phyloP scores from a whole-genome alignment of 2,329 filamentous ascomycete genomes.

The Rhinocladiella mackenziei region DNA sequence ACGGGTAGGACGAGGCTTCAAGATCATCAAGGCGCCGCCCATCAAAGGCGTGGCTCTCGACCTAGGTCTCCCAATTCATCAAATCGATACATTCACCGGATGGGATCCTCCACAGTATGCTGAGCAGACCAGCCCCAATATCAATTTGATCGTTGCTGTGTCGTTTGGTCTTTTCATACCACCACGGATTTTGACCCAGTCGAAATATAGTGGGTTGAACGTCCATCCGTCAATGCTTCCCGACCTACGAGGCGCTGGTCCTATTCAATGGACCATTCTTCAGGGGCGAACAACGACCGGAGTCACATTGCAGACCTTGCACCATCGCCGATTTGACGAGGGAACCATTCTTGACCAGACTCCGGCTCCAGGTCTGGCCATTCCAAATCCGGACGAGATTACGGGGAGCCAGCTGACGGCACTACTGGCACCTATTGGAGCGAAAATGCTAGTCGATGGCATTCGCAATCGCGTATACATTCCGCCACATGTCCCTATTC shows the following conservation, averaged over 20 bases:
- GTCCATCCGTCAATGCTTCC: constrained; percentile 89
- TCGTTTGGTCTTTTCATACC: constrained; percentile 93
- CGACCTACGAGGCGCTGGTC: constrained; percentile 70
- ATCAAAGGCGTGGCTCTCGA: constrained; percentile 63
- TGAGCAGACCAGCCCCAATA: constrained; percentile 36
- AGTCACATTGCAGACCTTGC: constrained; percentile 80
- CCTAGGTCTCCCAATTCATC: constrained; percentile 65
- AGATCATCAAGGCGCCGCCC: constrained; percentile 65
- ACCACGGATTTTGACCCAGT: constrained; percentile 62
- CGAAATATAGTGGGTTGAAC: constrained; percentile 84
- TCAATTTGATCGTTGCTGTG: constrained; percentile 82
- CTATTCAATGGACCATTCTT: constrained; percentile 79
- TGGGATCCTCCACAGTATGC: constrained; percentile 63
- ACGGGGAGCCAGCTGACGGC: constrained; percentile 54
- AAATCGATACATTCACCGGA: constrained; percentile 73
- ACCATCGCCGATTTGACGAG: constrained; percentile 71
- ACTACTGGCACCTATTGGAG: constrained; percentile 61
- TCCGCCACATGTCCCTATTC: constrained; percentile 50
- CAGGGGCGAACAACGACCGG: constrained; percentile 60
- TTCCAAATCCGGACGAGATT: constrained; percentile 52
- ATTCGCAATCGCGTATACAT: constrained; percentile 63
- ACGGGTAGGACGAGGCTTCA: constrained; percentile 69
- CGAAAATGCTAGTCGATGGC: constrained; percentile 64
- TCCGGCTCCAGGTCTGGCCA: constrained; percentile 50
- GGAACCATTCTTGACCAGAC: constrained; percentile 72